Conservation (phyloP, 2,329 filamentous ascomycete species). For the Pseudovirgaria hyperparasitica region DNA sequence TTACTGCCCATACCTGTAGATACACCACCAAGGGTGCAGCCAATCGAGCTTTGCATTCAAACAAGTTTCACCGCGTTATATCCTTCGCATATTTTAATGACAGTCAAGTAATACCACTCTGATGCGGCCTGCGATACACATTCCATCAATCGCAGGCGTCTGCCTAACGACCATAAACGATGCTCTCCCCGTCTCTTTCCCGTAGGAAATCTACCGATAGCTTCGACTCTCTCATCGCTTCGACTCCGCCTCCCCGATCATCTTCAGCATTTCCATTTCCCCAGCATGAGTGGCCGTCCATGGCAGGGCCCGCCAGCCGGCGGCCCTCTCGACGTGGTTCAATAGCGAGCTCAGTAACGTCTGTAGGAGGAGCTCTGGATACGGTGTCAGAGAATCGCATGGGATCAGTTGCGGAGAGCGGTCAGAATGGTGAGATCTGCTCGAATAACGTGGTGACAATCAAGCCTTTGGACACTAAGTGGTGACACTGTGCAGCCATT, state of each 20-base stretch:
- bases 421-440: slow-evolving; percentile 57
- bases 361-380: slow-evolving; percentile 74
- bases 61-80: too few relatives aligned
- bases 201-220: slow-evolving; percentile 36
- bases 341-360: slow-evolving; percentile 75
- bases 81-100: too few relatives aligned
- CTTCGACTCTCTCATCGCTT: slow-evolving; percentile 31
- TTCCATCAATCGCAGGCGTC: too few relatives aligned
- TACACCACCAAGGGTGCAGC: too few relatives aligned
- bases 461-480: slow-evolving; percentile 5
- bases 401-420: slow-evolving; percentile 55
- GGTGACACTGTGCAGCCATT: slow-evolving; percentile 47
- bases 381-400: slow-evolving; percentile 46
- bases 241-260: slow-evolving; percentile 26
- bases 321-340: slow-evolving; percentile 59
- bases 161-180: slow-evolving; percentile 21
- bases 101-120: too few relatives aligned
- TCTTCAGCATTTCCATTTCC: slow-evolving; percentile 48
- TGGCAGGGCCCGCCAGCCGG: slow-evolving; percentile 34
- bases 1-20: too few relatives aligned
- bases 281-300: slow-evolving; percentile 39
- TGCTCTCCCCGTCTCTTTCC: slow-evolving; percentile 31
- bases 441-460: background rate
- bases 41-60: too few relatives aligned
- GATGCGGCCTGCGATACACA: too few relatives aligned